Evolutionary conservation across 225 moss, liverwort and hornwort genomes (phyloP), one percentile per base, ranked within the genome.

Genomic region (Anthoceros angustus): DNA sequence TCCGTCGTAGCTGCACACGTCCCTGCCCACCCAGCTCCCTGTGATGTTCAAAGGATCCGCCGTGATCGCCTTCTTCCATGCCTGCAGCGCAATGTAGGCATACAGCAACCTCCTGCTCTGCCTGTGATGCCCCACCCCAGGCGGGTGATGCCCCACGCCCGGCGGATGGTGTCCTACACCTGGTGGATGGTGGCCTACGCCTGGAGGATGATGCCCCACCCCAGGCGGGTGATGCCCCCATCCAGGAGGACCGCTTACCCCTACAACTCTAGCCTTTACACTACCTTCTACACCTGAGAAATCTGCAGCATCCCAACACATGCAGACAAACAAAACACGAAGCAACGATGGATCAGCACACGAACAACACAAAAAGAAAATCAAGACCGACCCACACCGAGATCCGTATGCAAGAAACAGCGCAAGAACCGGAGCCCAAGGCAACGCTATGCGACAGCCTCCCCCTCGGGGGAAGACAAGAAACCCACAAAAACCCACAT

Each of bases 21-120:
- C 80, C 0, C 67, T 65, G 26, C 95, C 95, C 0, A 80, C 75
- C 95, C 95, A 98, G 24, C 85, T 84, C 14, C 42, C 32, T 0
- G 84, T 85, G 24, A 98, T 71, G 8, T 76, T 77, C 0, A 71
- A 40, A 25, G 95, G 95, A 12, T 98, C 95, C 0, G 79, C 82
- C 10, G 83, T 87, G 48, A 98, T 98, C 6, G 76, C 86, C 72
- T 70, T 74, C 65, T 88, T 89, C 95, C 95, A 98, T 0, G 91
- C 91, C 63, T 83, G 82, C 3, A 98, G 73, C 1, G 88, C 91
- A 48, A 73, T 74, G 49, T 79, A 78, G 0, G 95, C 95, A 64
- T 81, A 75, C 70, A 74, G 79, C 69, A 79, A 75, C 46, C 84
- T 84, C 70, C 71, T 79, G 9, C 68, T 75, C 16, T 73, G 66